Evolutionary conservation across 192 early-diverging fungal genomes (phyloP), one percentile per base, ranked within the genome.

Genomic region (Gryganskiella cystojenkinii): DNA sequence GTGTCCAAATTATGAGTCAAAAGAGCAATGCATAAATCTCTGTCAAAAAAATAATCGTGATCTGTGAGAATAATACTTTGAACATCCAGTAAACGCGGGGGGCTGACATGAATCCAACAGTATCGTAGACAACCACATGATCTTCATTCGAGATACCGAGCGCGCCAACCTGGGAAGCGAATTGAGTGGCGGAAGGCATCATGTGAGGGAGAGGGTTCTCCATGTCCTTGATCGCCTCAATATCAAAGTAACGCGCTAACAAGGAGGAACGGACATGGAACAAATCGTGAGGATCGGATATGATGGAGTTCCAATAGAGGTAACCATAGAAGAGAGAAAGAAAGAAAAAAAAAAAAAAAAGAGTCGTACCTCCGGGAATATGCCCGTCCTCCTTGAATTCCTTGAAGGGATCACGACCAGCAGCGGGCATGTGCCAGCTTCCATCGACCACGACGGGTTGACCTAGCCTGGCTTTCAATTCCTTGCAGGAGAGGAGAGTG

Each of bases 71-170:
- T 87, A 62, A 90, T 91, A 88, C 92, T 78, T 93, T 93, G 82
- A 97, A 95, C 49, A 94, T 95, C 96, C 95, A 99, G 79, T 92
- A 98, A 22, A 95, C 93, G 17, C 97, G 89, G 45, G 90, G 89
- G 8, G 96, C 90, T 15, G 96, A 92, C 52, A 92, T 87, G 34
- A 94, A 83, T 7, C 95, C 95, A 3, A 83, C 71, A 1, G 90
- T 83, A 71, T 99, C 97, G 72, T 99, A 99, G 27, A 95, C 87
- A 0, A 99, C 92, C 13, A 99, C 86, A 75, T 96, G 94, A 74
- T 96, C 95, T 15, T 81, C 74, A 24, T 91, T 89, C 9, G 79
- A 66, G 47, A 99, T 95, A 37, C 94, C 94, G 53, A 98, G 80
- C 9, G 85, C 76, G 54, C 92, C 90, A 14, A 95, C 91, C 27